These are phyloP conservation scores for Zhuliangozyma blackwelliae DNA, from an alignment of 1,139 yeast species.

Conservation along the genomic window DNA sequence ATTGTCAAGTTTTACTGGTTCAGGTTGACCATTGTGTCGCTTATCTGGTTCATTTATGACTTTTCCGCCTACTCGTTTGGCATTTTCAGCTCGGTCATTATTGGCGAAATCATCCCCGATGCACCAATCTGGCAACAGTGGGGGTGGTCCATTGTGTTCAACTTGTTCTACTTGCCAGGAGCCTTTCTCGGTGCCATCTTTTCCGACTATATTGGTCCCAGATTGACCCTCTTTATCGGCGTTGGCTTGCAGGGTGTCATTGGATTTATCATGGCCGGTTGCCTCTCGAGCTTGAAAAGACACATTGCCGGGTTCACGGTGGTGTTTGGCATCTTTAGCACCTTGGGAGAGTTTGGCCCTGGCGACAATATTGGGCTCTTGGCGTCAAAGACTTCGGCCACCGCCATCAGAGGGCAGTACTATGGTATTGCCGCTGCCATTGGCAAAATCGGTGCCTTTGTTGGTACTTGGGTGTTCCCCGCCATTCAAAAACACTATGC, in stretches of 20 bases:
- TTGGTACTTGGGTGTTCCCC: slow-evolving; percentile 87
- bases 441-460: slow-evolving; percentile 91
- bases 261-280: slow-evolving; percentile 85
- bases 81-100: slow-evolving; percentile 68
- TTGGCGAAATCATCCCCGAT: slow-evolving; percentile 52
- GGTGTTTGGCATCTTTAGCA: slow-evolving; percentile 78
- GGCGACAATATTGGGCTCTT: slow-evolving; percentile 89
- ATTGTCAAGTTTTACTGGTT: slow-evolving; percentile 82
- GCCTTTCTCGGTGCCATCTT: slow-evolving; percentile 75
- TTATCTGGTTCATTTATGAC: slow-evolving; percentile 90
- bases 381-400: slow-evolving; percentile 82
- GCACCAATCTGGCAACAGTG: slow-evolving; percentile 57
- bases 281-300: slow-evolving; percentile 49
- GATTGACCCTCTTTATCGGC: slow-evolving; percentile 70
- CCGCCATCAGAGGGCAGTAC: slow-evolving; percentile 85
- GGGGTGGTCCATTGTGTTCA: slow-evolving; percentile 91
- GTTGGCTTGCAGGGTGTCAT: slow-evolving; percentile 67
- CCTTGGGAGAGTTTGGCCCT: slow-evolving; percentile 91
- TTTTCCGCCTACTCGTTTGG: slow-evolving; percentile 87
- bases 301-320: slow-evolving; percentile 78
- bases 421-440: slow-evolving; percentile 89
- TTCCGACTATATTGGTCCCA: slow-evolving; percentile 87
- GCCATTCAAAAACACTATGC: slow-evolving; percentile 49
- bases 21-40: slow-evolving; percentile 63
- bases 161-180: slow-evolving; percentile 87